Base-by-base conservation (phyloP, 2,329 filamentous ascomycete species). In the Catunica adiposa region DNA sequence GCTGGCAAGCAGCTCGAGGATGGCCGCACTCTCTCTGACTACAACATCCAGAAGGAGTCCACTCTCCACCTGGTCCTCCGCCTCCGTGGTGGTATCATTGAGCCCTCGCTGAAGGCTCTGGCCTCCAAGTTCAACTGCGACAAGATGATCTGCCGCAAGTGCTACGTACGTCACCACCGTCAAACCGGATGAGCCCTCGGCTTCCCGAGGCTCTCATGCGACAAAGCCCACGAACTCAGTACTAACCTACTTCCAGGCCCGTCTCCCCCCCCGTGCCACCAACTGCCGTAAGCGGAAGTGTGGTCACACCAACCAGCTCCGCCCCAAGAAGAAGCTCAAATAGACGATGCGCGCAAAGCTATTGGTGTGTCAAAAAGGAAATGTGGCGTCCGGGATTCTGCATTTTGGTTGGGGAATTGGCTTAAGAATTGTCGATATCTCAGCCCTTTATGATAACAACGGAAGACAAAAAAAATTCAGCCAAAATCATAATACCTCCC, bases 201-300 rank as follows among this genome's bases (percentile, higher is more conserved):
- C 38, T 4, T 42, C 38, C 11, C 15, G 11, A 11, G 29, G 11
- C 29, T 29, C 22, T 29, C 31, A 37, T 2, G 11, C 9, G 9
- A 48, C 23, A 52, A 17, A 34, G 14, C 9, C 40, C 44, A 42
- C 50, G 50, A 54, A 58, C 51, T 23, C 17, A 29, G 9, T 1
- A 37, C 25, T 46, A 17, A 44, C 40, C 4, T 7, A 44, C 4
- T n/a, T 44, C 15, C 29, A 80, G 77, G 79, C 80, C 61, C 89
- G 90, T 73, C 89, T 97, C 63, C 90, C 90, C 64, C 90, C 90
- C 66, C 88, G 92, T 83, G 92, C 92, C 68, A 96, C 90, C 82
- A 98, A 98, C 86, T 98, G 92, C 87, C 83, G 89, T 70, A 97
- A 97, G 89, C 89, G 89, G 80, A 97, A 97, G 84, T 97, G 90